A percentile compares a stretch with the other conserved stretches of the same genome.
Conservation (phyloP, 768 basidiomycete species). For the Heimioporus sp. region DNA sequence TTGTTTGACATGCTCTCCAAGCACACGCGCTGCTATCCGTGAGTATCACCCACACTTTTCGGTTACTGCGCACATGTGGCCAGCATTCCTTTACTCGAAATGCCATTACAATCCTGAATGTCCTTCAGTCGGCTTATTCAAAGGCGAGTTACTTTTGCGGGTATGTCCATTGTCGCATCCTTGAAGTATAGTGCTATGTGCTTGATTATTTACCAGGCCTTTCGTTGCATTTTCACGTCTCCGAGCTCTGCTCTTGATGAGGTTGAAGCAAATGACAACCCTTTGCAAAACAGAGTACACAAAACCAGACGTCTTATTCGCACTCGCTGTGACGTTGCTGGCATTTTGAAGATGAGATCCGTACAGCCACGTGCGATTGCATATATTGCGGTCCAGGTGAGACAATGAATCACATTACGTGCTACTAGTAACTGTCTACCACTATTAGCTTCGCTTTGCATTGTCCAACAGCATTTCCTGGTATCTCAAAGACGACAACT, state of each 20-base stretch:
- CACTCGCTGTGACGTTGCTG: conserved; percentile 9
- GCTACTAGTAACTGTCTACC: no score
- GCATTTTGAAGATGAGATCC: conserved; percentile 3
- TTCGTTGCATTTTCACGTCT: conserved; percentile 11
- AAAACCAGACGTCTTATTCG: neutral
- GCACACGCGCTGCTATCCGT: neutral
- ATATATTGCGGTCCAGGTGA: conserved; percentile 26
- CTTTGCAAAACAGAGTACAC: no score
- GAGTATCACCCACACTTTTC: neutral
- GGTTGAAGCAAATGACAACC: neutral
- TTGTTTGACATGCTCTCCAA: neutral
- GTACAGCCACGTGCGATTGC: conserved; percentile 22
- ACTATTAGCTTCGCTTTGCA: conserved; percentile 14
- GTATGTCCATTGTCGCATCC: neutral
- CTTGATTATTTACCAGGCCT: conserved; percentile 12
- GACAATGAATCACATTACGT: neutral
- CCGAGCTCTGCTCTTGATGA: neutral
- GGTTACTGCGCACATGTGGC: conserved; percentile 7
- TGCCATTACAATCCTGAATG: neutral
- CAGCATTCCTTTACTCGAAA: conserved; percentile 1
- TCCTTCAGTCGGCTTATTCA: conserved; percentile 1
- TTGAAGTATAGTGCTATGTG: no score
- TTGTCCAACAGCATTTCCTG: conserved; percentile 8
- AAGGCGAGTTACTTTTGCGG: neutral
- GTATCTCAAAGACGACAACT: conserved; percentile 1